phyloP scores from a whole-genome alignment of 306 rosid species.

The Prunus mira region DNA sequence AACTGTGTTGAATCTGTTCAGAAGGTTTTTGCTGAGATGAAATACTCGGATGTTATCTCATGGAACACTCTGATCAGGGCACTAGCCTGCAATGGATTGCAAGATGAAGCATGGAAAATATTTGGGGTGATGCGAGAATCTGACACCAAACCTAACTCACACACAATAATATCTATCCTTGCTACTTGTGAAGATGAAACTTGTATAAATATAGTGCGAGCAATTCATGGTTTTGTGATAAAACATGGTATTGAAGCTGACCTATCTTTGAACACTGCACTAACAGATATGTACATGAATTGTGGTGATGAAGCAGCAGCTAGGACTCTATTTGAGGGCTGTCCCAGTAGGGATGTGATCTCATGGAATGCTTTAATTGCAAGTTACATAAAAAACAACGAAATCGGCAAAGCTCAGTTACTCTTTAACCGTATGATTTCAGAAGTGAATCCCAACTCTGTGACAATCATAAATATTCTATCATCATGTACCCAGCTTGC shows the following conservation, averaged over 20 bases:
- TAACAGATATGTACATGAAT: constrained; percentile 46
- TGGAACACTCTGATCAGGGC: constrained; percentile 42
- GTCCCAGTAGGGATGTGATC: constrained; percentile 36
- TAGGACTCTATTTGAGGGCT: constrained; percentile 32
- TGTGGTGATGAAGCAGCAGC: constrained; percentile 41
- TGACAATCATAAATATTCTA: constrained; percentile 39
- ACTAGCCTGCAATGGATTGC: constrained; percentile 30
- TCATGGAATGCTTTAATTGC: constrained; percentile 51
- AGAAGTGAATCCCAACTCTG: constrained; percentile 40
- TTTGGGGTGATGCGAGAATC: constrained; percentile 29
- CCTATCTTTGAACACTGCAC: constrained; percentile 39
- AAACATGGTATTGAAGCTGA: constrained; percentile 36
- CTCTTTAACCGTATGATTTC: constrained; percentile 39
- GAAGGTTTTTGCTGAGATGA: constrained; percentile 30
- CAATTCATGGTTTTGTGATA: constrained; percentile 39
- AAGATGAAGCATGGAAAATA: constrained; percentile 27
- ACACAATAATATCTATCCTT: constrained; percentile 43
- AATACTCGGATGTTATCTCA: constrained; percentile 31
- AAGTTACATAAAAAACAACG: constrained; percentile 26
- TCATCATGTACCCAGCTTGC: constrained; percentile 41
- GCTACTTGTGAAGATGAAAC: constrained; percentile 29
- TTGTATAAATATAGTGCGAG: constrained; percentile 27
- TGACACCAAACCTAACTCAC: constrained; percentile 28
- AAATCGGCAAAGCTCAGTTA: constrained; percentile 28
- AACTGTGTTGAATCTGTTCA: constrained; percentile 27